Conservation (phyloP, 306 rosid species). For the Cicer yamashitae region DNA sequence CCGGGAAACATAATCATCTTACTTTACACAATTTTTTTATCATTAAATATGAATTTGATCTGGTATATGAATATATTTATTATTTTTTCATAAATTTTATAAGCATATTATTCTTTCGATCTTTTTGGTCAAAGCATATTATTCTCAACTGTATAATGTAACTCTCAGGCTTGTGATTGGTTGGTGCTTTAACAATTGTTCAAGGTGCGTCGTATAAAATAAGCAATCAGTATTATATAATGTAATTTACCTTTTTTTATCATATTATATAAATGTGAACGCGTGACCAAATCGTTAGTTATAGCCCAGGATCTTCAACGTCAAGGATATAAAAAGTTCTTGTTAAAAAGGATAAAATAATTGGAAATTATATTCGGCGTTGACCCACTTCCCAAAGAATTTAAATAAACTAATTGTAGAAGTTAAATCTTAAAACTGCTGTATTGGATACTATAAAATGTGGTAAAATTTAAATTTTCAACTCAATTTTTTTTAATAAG, state of each 20-base stretch:
- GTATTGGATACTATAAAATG: too few relatives aligned
- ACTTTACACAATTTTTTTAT: slow-evolving; percentile 7
- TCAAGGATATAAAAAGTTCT: neutral
- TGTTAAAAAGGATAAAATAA: too few relatives aligned
- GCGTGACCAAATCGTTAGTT: slow-evolving; percentile 33
- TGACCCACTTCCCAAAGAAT: too few relatives aligned
- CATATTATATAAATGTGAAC: slow-evolving; percentile 4
- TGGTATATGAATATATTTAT: slow-evolving; percentile 3
- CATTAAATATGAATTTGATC: neutral
- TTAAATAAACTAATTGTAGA: too few relatives aligned
- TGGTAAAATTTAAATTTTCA: too few relatives aligned
- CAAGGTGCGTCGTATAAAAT: neutral
- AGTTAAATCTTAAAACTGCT: too few relatives aligned
- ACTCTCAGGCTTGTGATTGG: slow-evolving; percentile 32
- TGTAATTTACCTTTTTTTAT: neutral
- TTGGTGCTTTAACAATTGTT: slow-evolving; percentile 35
- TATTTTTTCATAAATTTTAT: slow-evolving; percentile 11
- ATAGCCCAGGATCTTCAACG: neutral
- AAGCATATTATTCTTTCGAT: neutral
- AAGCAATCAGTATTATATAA: slow-evolving; percentile 10
- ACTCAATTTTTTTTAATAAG: too few relatives aligned
- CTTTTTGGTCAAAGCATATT: slow-evolving; percentile 13
- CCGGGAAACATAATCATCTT: slow-evolving; percentile 8
- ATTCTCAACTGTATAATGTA: slow-evolving; percentile 17
- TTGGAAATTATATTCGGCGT: too few relatives aligned